A percentile compares a stretch with the other conserved stretches of the same genome.
phyloP scores from a whole-genome alignment of 345 rosid species.

The Streptanthus diversifolius region DNA sequence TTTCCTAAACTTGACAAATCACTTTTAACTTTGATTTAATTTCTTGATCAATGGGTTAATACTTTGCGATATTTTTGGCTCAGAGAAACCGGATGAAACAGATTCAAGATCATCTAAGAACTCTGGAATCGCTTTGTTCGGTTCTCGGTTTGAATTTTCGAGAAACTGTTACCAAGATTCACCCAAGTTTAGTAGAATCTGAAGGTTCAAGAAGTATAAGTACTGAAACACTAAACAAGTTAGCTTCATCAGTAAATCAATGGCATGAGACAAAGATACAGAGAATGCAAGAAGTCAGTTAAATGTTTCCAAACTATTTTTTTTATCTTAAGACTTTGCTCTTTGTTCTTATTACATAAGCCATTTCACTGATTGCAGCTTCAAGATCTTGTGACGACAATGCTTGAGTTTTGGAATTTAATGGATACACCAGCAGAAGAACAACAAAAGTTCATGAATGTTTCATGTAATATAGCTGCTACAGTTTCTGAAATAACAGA shows the following conservation, averaged over 20 bases:
- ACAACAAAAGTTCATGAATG: slow-evolving; percentile 71
- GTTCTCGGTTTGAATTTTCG: slow-evolving; percentile 73
- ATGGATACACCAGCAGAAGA: slow-evolving; percentile 96
- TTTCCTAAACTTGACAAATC: neutral
- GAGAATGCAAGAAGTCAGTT: slow-evolving; percentile 74
- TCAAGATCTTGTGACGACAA: slow-evolving; percentile 86
- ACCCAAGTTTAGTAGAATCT: slow-evolving; percentile 53
- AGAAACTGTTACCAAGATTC: slow-evolving; percentile 43
- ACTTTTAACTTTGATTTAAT: neutral
- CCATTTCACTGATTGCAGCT: slow-evolving; percentile 49
- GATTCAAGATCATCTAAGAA: slow-evolving; percentile 50
- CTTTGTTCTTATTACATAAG: neutral
- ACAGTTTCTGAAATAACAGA: slow-evolving; percentile 82
- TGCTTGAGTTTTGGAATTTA: slow-evolving; percentile 88
- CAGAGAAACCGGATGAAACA: slow-evolving; percentile 67
- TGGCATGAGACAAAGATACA: slow-evolving; percentile 67
- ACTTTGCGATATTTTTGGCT: neutral
- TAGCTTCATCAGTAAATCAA: slow-evolving; percentile 43
- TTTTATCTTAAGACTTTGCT: neutral
- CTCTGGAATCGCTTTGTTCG: slow-evolving; percentile 49
- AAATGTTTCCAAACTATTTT: neutral
- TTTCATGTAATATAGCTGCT: slow-evolving; percentile 91
- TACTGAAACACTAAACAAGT: slow-evolving; percentile 45
- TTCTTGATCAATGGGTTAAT: neutral
- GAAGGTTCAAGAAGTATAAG: slow-evolving; percentile 53